Evolutionary conservation across 2,329 filamentous ascomycete genomes (phyloP).

Genomic region (Fusarium subtropicale): DNA sequence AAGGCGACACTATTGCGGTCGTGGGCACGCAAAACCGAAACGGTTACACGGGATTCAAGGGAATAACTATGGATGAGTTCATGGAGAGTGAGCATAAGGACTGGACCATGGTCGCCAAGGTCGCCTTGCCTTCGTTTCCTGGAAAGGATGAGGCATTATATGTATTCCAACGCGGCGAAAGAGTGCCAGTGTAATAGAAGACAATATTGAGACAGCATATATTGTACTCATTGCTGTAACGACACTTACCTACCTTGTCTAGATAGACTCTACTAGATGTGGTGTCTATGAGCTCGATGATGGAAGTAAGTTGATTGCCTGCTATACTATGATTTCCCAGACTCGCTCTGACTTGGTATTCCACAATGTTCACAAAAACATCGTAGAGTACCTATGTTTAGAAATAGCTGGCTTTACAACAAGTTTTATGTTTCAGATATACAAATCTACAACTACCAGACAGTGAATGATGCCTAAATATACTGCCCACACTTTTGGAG

Average conservation of each 20-base stretch:
- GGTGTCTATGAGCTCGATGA: not conserved
- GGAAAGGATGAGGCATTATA: slow-evolving; percentile 82
- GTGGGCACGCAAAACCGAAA: slow-evolving; percentile 81
- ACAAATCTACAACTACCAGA: not conserved
- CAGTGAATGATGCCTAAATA: not conserved
- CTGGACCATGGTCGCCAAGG: slow-evolving; percentile 71
- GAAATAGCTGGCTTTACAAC: not conserved
- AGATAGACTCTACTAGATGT: not conserved
- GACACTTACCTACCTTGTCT: not conserved
- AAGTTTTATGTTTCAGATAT: not conserved
- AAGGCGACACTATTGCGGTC: slow-evolving; percentile 74
- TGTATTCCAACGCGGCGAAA: slow-evolving; percentile 67
- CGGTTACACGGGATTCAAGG: slow-evolving; percentile 77
- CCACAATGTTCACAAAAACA: not conserved
- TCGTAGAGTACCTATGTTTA: not conserved
- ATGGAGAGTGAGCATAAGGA: slow-evolving; percentile 67
- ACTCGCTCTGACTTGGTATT: not conserved
- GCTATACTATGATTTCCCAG: not conserved
- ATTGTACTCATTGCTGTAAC: not conserved
- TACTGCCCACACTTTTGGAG: not conserved
- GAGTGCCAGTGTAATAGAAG: slow-evolving; percentile 47
- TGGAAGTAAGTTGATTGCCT: not conserved
- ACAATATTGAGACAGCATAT: not conserved
- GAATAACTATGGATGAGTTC: slow-evolving; percentile 73
- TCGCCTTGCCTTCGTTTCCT: slow-evolving; percentile 78